Evolutionary conservation across 192 early-diverging fungal species (phyloP).

Genomic region (Podila verticillata): DNA sequence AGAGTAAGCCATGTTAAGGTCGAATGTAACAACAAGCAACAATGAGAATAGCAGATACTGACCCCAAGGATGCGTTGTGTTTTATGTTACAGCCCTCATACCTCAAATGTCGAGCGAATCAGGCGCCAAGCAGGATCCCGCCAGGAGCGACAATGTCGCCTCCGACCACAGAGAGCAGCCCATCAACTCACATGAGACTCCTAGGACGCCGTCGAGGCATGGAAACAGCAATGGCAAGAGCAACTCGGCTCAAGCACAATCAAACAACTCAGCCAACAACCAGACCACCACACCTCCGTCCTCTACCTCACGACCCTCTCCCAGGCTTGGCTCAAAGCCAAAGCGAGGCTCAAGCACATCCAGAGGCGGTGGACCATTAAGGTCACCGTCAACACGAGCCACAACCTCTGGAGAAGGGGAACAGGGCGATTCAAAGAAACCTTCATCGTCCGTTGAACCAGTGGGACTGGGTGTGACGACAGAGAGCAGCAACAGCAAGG

Average conservation of each 20-base stretch:
- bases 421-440: neutral
- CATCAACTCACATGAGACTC: conserved; percentile 1
- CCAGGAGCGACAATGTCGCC: conserved; percentile 4
- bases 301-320: neutral
- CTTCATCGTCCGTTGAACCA: neutral
- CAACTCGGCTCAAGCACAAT: neutral
- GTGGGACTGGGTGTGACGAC: conserved; percentile 2
- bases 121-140: neutral
- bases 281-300: neutral
- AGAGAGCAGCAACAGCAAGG: neutral
- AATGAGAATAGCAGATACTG: too few species aligned
- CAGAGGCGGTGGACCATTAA: neutral
- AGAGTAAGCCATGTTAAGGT: neutral
- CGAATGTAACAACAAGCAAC: too few species aligned
- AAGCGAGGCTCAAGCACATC: neutral
- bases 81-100: too few species aligned
- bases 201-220: conserved; percentile 1
- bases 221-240: neutral
- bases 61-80: too few species aligned
- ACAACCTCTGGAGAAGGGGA: neutral
- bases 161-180: neutral
- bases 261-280: neutral
- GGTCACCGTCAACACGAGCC: conserved; percentile 9
- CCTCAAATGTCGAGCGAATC: neutral
- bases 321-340: neutral